Evolutionary conservation across 169 alveolate genomes (phyloP).

Genomic region (Plasmodium gonderi): DNA sequence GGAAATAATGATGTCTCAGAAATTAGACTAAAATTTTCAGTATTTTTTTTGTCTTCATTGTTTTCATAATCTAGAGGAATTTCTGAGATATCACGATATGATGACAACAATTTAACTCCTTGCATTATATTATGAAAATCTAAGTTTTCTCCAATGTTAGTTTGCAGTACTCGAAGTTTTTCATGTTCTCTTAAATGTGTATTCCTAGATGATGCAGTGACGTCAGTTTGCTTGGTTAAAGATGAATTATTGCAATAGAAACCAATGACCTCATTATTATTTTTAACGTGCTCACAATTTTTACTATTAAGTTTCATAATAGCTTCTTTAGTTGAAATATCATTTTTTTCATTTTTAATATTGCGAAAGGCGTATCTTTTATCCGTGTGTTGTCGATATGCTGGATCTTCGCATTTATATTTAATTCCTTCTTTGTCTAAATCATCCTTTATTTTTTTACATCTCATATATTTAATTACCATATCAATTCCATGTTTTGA

Average conservation of each 20-base stretch:
- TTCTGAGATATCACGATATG: background rate
- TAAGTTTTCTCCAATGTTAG: background rate
- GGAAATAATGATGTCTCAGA: background rate
- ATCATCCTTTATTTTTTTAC: background rate
- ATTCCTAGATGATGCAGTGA: background rate
- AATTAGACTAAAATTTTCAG: background rate
- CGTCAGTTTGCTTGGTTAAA: background rate
- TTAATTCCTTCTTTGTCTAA: background rate
- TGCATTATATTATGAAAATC: background rate
- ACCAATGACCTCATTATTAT: background rate
- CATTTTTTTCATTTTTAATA: too few relatives aligned
- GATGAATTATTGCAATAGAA: background rate
- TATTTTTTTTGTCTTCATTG: background rate
- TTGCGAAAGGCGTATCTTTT: background rate
- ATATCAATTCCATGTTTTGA: background rate
- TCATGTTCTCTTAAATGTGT: background rate
- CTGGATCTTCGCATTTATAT: background rate
- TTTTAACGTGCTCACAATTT: background rate
- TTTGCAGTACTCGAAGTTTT: background rate
- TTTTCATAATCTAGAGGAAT: background rate
- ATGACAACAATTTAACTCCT: background rate
- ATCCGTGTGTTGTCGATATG: background rate
- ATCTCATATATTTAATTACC: background rate
- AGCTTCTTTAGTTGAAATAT: background rate
- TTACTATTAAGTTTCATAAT: background rate